These are phyloP conservation scores for Yarrowia hollandica DNA, from an alignment of 805 yeast genomes.

Conservation along the genomic window DNA sequence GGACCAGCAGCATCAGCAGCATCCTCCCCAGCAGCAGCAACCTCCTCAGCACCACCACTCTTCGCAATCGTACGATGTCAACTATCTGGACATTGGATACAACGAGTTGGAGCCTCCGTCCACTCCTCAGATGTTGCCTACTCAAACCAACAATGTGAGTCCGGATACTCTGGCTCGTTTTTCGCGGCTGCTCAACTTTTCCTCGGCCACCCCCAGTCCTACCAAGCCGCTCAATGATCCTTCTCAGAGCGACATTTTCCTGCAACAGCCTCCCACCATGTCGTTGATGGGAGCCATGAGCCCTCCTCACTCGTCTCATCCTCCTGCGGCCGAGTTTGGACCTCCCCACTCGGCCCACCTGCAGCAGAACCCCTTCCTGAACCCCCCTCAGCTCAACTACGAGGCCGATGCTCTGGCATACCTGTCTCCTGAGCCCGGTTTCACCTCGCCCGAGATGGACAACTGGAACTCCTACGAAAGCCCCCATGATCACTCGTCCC, in stretches of 20 bases:
- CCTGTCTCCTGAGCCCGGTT: conserved; percentile 25
- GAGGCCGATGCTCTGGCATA: conserved; percentile 25
- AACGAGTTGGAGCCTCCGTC: conserved; percentile 25
- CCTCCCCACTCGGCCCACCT: conserved; percentile 10
- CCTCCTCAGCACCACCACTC: neutral
- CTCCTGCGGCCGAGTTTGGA: conserved; percentile 14
- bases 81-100: conserved; percentile 26
- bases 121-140: conserved; percentile 13
- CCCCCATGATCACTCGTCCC: conserved; percentile 8
- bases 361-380: conserved; percentile 18
- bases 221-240: conserved; percentile 24
- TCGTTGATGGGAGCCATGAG: conserved; percentile 22
- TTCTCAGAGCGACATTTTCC: conserved; percentile 5
- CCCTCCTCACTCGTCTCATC: conserved; percentile 26
- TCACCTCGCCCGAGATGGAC: conserved; percentile 28
- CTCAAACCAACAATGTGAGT: conserved; percentile 16
- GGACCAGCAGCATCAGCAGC: neutral
- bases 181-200: conserved; percentile 22
- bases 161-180: conserved; percentile 24
- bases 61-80: conserved; percentile 5
- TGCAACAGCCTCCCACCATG: conserved; percentile 26
- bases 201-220: conserved; percentile 20
- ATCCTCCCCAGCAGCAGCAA: neutral
- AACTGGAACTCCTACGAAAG: conserved; percentile 23
- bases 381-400: conserved; percentile 22